Conservation (phyloP, 495 filamentous ascomycete genomes). For the Aeminium ludgeri region DNA sequence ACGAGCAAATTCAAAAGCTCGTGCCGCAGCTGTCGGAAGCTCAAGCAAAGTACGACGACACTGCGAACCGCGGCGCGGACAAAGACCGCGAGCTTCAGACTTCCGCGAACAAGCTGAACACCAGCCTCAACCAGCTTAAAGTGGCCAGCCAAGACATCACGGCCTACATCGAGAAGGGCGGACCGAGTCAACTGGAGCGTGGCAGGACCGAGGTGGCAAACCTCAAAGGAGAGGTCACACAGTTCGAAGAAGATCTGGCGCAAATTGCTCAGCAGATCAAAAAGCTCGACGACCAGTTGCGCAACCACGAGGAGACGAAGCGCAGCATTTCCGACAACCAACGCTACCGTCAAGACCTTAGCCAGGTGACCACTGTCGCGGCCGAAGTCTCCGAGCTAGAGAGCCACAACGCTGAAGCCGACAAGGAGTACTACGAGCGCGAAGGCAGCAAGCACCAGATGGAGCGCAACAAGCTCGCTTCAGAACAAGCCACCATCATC, state of each 20-base stretch:
- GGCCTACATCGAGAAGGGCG: constrained; percentile 60
- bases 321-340: constrained; percentile 76
- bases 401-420: constrained; percentile 62
- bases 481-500: constrained; percentile 45
- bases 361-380: constrained; percentile 46
- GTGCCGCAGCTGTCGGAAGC: constrained; percentile 58
- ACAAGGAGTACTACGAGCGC: constrained; percentile 53
- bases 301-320: constrained; percentile 60
- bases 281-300: constrained; percentile 57
- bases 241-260: constrained; percentile 48
- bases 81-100: constrained; percentile 60
- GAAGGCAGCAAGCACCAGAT: constrained; percentile 48
- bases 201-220: constrained; percentile 51
- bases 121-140: constrained; percentile 60
- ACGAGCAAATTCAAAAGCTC: constrained; percentile 51
- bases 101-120: constrained; percentile 49
- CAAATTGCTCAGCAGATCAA: constrained; percentile 53
- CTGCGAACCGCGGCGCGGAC: constrained; percentile 47
- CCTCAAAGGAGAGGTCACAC: constrained; percentile 46
- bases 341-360: constrained; percentile 55
- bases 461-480: constrained; percentile 41
- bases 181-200: constrained; percentile 48
- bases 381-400: constrained; percentile 61
- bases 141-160: constrained; percentile 61
- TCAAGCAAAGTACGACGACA: constrained; percentile 56